Evolutionary conservation across 805 yeast genomes (phyloP).

Genomic region (Tetrapisispora pingtungensis): DNA sequence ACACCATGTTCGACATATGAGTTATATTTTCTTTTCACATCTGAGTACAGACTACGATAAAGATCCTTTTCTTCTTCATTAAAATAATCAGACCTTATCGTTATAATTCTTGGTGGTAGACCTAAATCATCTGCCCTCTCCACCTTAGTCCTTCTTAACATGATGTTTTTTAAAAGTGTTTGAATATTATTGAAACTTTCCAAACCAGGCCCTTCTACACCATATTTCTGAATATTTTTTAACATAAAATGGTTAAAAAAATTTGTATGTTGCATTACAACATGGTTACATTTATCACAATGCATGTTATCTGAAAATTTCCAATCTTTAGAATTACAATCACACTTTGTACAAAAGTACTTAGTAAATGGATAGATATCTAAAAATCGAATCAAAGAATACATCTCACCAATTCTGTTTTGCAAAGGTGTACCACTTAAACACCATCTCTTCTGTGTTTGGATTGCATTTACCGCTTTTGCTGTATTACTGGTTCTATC

Average conservation of each 20-base stretch:
- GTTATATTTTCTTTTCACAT: conserved; percentile 76
- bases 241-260: conserved; percentile 93
- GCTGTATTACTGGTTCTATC: conserved; percentile 92
- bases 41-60: conserved; percentile 78
- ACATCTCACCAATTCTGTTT: conserved; percentile 92
- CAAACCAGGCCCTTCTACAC: conserved; percentile 72
- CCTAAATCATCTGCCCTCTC: conserved; percentile 98
- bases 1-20: conserved; percentile 95
- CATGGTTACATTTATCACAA: conserved; percentile 81
- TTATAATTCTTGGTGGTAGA: conserved; percentile 90
- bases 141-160: conserved; percentile 90
- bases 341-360: conserved; percentile 90
- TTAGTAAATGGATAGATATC: conserved; percentile 76
- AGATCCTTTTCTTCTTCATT: conserved; percentile 93
- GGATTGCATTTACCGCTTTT: conserved; percentile 70
- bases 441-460: conserved; percentile 77
- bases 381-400: conserved; percentile 80
- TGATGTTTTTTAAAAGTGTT: conserved; percentile 60
- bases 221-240: conserved; percentile 83
- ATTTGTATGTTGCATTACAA: conserved; percentile 91
- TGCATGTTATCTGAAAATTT: conserved; percentile 68
- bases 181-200: conserved; percentile 72
- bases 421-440: conserved; percentile 94
- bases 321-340: conserved; percentile 79
- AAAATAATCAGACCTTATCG: conserved; percentile 74